These are phyloP conservation scores for Albizia julibrissin DNA, from an alignment of 306 rosid genomes.

Conservation along the genomic window DNA sequence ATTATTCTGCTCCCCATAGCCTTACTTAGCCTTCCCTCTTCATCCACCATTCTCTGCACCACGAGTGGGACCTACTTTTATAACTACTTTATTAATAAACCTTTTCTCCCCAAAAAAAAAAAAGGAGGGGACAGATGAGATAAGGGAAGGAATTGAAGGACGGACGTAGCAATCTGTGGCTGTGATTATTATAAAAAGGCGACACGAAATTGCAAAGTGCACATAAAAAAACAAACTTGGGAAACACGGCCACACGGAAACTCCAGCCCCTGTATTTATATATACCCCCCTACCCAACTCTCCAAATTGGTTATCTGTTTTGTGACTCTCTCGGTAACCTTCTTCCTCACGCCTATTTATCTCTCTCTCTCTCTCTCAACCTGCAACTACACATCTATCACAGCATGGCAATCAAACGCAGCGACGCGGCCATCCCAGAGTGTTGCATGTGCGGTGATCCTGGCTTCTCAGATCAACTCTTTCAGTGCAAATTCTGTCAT, in stretches of 20 bases:
- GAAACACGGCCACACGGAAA: constrained; percentile 57
- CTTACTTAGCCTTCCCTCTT: neutral
- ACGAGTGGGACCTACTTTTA: neutral
- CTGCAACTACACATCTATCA: neutral
- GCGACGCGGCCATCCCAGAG: constrained; percentile 44
- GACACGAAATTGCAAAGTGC: constrained; percentile 25
- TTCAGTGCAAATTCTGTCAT: constrained; percentile 80
- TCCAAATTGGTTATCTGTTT: constrained; percentile 21
- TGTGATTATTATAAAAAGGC: constrained; percentile 22
- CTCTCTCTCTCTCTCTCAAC: constrained; percentile 26
- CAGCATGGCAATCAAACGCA: constrained; percentile 49
- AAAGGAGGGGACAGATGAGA: neutral
- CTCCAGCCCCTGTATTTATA: constrained; percentile 21
- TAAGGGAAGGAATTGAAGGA: neutral
- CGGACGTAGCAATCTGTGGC: constrained; percentile 24
- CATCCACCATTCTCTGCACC: neutral
- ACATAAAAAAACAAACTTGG: constrained; percentile 26
- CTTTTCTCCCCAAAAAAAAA: neutral
- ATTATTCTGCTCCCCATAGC: neutral
- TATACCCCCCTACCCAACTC: neutral
- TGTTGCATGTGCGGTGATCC: constrained; percentile 98
- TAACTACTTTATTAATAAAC: neutral
- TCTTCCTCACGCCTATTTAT: neutral
- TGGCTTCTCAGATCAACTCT: constrained; percentile 85
- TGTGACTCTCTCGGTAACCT: constrained; percentile 9